Evolutionary conservation across 2,329 filamentous ascomycete genomes (phyloP).

Genomic region (Fragosphaeria purpurea): DNA sequence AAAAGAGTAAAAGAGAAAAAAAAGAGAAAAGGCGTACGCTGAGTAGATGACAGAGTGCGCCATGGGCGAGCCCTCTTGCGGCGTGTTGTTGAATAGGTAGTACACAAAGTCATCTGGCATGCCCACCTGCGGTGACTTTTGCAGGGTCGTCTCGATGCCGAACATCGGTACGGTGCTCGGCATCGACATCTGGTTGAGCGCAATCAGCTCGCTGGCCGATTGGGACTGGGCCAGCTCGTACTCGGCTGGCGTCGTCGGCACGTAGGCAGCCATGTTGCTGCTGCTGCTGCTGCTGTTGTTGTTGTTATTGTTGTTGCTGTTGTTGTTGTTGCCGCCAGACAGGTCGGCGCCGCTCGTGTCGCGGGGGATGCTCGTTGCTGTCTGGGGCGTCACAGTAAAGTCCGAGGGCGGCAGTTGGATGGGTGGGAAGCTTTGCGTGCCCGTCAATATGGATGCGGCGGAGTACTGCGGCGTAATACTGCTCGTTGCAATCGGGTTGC

Average conservation of each 20-base stretch:
- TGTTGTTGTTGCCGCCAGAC: constrained; percentile 6
- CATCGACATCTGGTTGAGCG: constrained; percentile 52
- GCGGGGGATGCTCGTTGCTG: constrained; percentile 24
- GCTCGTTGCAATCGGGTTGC: constrained; percentile 32
- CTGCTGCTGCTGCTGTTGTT: neutral
- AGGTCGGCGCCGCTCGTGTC: constrained; percentile 18
- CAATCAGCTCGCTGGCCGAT: constrained; percentile 45
- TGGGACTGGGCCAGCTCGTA: constrained; percentile 33
- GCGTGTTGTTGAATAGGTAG: constrained; percentile 65
- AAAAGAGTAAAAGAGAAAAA: no score
- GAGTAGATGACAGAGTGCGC: constrained; percentile 36
- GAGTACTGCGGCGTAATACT: constrained; percentile 31
- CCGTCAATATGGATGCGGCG: constrained; percentile 34
- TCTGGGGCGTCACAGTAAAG: constrained; percentile 29
- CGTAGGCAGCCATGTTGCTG: constrained; percentile 20
- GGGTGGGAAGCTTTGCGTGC: constrained; percentile 51
- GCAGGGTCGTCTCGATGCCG: constrained; percentile 65
- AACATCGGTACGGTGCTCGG: constrained; percentile 75
- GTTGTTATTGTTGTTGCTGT: constrained; percentile 10
- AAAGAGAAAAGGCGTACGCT: constrained; percentile 31
- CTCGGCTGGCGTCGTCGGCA: constrained; percentile 29
- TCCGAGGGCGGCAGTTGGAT: constrained; percentile 55
- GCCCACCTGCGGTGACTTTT: constrained; percentile 72
- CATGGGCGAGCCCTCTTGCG: constrained; percentile 42
- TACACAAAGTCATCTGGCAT: constrained; percentile 82